Conservation (phyloP, 345 rosid species). For the Bruguiera gymnorhiza region DNA sequence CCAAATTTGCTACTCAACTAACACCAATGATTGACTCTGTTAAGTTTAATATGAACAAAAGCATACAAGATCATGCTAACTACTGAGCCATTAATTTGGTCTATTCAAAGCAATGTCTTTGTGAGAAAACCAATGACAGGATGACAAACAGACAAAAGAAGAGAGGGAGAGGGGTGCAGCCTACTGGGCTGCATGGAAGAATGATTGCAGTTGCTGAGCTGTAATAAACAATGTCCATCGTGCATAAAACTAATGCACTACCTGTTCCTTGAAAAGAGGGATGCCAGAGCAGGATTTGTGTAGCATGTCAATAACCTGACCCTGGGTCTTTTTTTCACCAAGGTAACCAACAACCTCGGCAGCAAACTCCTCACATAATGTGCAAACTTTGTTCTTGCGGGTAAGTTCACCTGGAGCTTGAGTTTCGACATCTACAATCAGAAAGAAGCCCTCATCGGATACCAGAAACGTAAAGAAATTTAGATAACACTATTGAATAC, state of each 20-base stretch:
- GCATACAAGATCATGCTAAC: too few relatives aligned
- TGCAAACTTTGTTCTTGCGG: slow-evolving; percentile 55
- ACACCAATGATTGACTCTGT: too few relatives aligned
- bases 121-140: too few relatives aligned
- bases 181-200: too few relatives aligned
- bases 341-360: slow-evolving; percentile 58
- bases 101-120: too few relatives aligned
- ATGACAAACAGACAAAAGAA: too few relatives aligned
- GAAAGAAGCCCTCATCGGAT: background rate
- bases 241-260: slow-evolving; percentile 16
- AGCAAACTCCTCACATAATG: slow-evolving; percentile 76
- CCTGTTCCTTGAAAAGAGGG: slow-evolving; percentile 60
- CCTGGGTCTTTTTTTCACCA: slow-evolving; percentile 63
- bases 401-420: slow-evolving; percentile 26
- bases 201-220: too few relatives aligned
- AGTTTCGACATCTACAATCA: background rate
- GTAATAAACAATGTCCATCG: background rate
- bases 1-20: too few relatives aligned
- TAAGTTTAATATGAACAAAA: too few relatives aligned
- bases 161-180: too few relatives aligned
- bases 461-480: background rate
- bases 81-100: too few relatives aligned
- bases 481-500: background rate
- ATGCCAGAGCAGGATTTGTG: slow-evolving; percentile 57
- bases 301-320: slow-evolving; percentile 53